Base-by-base conservation (phyloP, 2,329 filamentous ascomycete species). In the Aspergillus caelatus region DNA sequence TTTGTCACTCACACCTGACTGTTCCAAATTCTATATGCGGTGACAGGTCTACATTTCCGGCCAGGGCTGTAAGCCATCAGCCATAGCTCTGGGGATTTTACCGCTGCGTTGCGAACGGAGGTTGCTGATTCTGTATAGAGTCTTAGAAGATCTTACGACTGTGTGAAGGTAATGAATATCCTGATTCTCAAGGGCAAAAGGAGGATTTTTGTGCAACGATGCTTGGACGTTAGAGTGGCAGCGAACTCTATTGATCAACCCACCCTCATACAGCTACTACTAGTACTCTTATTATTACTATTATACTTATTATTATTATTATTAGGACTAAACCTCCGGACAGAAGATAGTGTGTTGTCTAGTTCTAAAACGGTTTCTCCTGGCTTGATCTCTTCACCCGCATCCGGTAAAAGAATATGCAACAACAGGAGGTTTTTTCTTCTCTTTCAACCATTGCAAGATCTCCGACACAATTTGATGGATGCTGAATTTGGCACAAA, bases 401-500 rank as follows among this genome's bases (percentile, higher is more conserved):
- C 52, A 55, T 39, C 34, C 41, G 41, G 41, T 10, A 43, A 21
- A 28, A n/a, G 28, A 60, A 12, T 60, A 34, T 52, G 16, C 57
- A 39, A 36, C 26, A 32, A 39, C 36, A 39, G 36, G 36, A 39
- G 36, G 6, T 4, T 11, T 23, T 23, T 46, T 14, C 45, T 23
- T 23, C 45, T 46, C 45, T 26, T 30, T 52, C 26, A 52, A 39
- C 12, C 11, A 55, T 39, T 55, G 28, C n/a, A 23, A 34, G 32
- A 55, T 55, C 52, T 55, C 32, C 10, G 32, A 55, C 32, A 55
- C 52, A 39, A 39, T 21, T 23, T 55, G n/a, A 39, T 23, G 52
- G 52, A 55, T 19, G 21, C 48, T 60, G 48, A 54, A 53, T 43
- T 32, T 45, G 36, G 39, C 50, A 60, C 58, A 56, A 62, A 57